Conservation (phyloP, 2,329 filamentous ascomycete species). For the Penicillium sp. region DNA sequence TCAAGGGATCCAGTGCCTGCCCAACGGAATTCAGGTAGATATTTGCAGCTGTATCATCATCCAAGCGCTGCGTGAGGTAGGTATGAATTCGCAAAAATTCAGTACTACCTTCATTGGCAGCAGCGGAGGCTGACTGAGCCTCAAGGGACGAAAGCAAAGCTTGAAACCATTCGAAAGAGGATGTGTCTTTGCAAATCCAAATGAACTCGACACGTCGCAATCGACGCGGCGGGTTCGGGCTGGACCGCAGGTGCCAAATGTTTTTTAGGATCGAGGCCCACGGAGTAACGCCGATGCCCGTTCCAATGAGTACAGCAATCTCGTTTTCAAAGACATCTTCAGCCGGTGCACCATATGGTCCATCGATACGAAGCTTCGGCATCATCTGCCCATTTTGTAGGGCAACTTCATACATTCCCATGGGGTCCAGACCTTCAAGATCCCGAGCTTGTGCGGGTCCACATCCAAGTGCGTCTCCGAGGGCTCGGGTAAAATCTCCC, state of each 20-base stretch:
- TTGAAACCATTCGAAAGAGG: slow-evolving; percentile 98
- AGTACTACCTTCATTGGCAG: slow-evolving; percentile 55
- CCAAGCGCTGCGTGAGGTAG: slow-evolving; percentile 91
- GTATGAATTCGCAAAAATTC: slow-evolving; percentile 98
- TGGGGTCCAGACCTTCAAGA: slow-evolving; percentile 86
- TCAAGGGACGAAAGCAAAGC: slow-evolving; percentile 89
- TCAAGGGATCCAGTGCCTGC: slow-evolving; percentile 83
- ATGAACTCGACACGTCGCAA: slow-evolving; percentile 97
- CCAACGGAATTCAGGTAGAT: slow-evolving; percentile 97
- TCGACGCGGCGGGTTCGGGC: slow-evolving; percentile 84
- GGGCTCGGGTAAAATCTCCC: slow-evolving; percentile 89
- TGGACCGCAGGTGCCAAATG: slow-evolving; percentile 93
- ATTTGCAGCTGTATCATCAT: slow-evolving; percentile 91
- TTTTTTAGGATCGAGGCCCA: slow-evolving; percentile 92
- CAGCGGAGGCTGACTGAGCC: slow-evolving; percentile 75
- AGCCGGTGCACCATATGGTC: slow-evolving; percentile 93
- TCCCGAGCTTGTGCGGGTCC: slow-evolving; percentile 85
- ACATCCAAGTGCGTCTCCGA: slow-evolving; percentile 95
- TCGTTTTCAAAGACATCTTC: slow-evolving; percentile 98
- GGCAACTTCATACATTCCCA: slow-evolving; percentile 97
- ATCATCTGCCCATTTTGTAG: slow-evolving; percentile 91
- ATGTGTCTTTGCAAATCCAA: slow-evolving; percentile 96
- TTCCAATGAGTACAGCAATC: slow-evolving; percentile 76
- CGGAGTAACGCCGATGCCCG: slow-evolving; percentile 83
- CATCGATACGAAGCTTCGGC: slow-evolving; percentile 87